phyloP scores from a whole-genome alignment of 768 basidiomycete species.

The Psilocybe tampanensis region DNA sequence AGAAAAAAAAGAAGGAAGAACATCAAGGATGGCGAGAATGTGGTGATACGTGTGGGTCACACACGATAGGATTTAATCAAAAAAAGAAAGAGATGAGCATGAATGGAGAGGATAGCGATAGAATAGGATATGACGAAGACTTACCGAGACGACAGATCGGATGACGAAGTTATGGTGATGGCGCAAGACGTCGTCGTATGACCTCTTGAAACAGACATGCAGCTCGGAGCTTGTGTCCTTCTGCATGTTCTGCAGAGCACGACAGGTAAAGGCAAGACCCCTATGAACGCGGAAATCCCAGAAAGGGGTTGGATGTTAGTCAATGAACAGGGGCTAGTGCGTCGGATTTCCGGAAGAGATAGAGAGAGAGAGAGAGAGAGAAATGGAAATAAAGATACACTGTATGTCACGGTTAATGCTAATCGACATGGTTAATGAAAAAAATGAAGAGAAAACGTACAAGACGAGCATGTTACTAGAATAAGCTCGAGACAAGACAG shows the following conservation, averaged over 20 bases:
- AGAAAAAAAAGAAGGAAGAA: no score
- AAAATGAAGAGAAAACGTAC: not conserved
- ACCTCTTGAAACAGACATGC: conserved; percentile 67
- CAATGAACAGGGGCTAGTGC: no score
- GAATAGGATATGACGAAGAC: no score
- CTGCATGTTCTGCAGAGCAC: conserved; percentile 69
- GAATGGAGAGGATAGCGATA: no score
- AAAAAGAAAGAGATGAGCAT: no score
- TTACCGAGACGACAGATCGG: conserved; percentile 63
- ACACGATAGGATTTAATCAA: no score
- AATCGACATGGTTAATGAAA: conserved; percentile 4
- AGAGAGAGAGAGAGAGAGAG: not conserved
- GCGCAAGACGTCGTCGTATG: conserved; percentile 68
- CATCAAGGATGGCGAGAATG: no score
- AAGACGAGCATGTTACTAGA: not conserved
- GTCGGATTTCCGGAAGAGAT: no score
- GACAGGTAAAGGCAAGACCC: conserved; percentile 68
- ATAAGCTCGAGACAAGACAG: not conserved
- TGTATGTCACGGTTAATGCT: conserved; percentile 6
- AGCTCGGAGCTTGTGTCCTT: conserved; percentile 53
- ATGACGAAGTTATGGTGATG: conserved; percentile 72
- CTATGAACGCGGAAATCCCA: conserved; percentile 32
- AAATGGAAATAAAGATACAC: not conserved
- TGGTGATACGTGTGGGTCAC: no score
- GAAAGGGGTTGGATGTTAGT: conserved; percentile 1